Conservation (phyloP, 2,329 filamentous ascomycete genomes). For the Diaporthe longicolla region DNA sequence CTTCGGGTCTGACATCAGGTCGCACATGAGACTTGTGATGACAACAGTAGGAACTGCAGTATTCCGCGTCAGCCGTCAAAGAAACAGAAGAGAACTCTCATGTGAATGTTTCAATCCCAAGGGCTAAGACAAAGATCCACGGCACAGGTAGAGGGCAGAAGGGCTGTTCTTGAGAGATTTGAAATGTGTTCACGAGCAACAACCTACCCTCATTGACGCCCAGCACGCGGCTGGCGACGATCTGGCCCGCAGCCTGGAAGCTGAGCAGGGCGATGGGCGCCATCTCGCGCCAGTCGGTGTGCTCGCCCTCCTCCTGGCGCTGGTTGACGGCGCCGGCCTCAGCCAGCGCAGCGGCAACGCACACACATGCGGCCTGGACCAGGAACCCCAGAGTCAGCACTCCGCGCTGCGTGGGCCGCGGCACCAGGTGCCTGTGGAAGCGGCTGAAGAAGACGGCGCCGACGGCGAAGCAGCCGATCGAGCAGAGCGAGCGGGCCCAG, state of each 20-base stretch:
- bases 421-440: constrained; percentile 46
- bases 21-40: constrained; percentile 68
- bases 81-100: background rate
- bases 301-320: background rate
- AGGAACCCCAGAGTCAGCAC: constrained; percentile 37
- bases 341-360: constrained; percentile 37
- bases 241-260: constrained; percentile 68
- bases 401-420: constrained; percentile 33
- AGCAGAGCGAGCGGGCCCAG: constrained; percentile 59
- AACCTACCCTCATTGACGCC: constrained; percentile 60
- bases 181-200: background rate
- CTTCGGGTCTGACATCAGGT: constrained; percentile 65
- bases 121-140: background rate
- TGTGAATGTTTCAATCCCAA: background rate
- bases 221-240: constrained; percentile 63
- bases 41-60: constrained; percentile 65
- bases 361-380: constrained; percentile 37
- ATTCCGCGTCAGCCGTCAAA: background rate
- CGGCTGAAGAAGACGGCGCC: constrained; percentile 57
- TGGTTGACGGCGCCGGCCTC: constrained; percentile 35
- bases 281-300: constrained; percentile 48
- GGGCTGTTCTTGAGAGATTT: background rate
- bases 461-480: constrained; percentile 58
- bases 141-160: background rate
- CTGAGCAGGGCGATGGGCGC: constrained; percentile 57